phyloP scores from a whole-genome alignment of 192 early-diverging fungal species.

The Coemansia aciculifera region DNA sequence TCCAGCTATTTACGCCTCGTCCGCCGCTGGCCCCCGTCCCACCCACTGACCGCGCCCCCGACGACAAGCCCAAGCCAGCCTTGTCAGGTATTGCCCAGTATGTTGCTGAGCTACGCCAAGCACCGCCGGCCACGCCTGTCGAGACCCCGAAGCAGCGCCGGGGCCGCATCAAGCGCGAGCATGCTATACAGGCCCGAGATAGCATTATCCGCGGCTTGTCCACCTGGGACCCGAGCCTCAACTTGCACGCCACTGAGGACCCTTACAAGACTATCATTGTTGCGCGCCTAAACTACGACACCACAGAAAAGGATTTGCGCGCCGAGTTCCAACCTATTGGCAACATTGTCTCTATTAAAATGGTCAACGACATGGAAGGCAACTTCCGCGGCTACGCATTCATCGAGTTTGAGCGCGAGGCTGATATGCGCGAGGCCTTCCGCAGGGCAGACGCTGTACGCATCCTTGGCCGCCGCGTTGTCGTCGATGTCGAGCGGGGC shows the following conservation, averaged over 20 bases:
- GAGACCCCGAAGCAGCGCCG: constrained; percentile 46
- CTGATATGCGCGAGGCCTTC: constrained; percentile 68
- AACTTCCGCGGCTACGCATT: constrained; percentile 94
- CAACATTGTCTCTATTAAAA: constrained; percentile 60
- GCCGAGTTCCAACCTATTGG: constrained; percentile 82
- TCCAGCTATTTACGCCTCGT: constrained; percentile 50
- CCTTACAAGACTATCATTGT: constrained; percentile 94
- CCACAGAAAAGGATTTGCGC: constrained; percentile 62
- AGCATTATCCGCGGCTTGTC: constrained; percentile 33
- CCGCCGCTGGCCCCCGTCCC: constrained; percentile 29
- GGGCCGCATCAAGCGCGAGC: constrained; percentile 39
- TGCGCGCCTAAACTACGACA: constrained; percentile 64
- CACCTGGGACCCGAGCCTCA: constrained; percentile 53
- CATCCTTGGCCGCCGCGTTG: constrained; percentile 77
- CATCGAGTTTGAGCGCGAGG: constrained; percentile 90
- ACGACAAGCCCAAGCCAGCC: constrained; percentile 25
- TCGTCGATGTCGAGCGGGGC: constrained; percentile 95
- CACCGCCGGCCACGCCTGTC: constrained; percentile 11
- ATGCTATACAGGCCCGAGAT: constrained; percentile 31
- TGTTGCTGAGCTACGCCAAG: constrained; percentile 19
- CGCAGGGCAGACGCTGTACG: constrained; percentile 83
- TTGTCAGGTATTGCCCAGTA: constrained; percentile 39
- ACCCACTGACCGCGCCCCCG: constrained; percentile 34
- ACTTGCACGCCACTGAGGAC: constrained; percentile 74
- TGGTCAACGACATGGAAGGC: constrained; percentile 68